These are phyloP conservation scores for Exserohilum turcica DNA, from an alignment of 2,329 filamentous ascomycete genomes.

Conservation along the genomic window DNA sequence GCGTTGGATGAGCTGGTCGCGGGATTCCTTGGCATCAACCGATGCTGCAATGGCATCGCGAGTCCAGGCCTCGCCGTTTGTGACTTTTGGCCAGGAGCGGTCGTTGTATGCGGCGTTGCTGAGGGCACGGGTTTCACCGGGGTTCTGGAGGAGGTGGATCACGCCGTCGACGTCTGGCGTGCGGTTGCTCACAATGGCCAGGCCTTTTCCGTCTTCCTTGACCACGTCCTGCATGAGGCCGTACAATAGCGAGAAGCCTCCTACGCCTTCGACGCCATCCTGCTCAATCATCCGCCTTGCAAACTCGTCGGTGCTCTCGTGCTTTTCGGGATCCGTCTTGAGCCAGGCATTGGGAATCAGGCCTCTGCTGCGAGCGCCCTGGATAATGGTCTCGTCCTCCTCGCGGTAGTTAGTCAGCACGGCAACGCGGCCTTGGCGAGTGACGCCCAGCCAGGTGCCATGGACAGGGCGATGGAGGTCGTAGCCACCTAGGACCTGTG, in stretches of 20 bases:
- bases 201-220: slow-evolving; percentile 22
- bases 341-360: slow-evolving; percentile 66
- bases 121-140: slow-evolving; percentile 61
- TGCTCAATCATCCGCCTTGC: slow-evolving; percentile 60
- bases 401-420: slow-evolving; percentile 70
- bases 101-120: slow-evolving; percentile 67
- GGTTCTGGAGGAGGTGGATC: slow-evolving; percentile 55
- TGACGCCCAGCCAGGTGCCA: slow-evolving; percentile 69
- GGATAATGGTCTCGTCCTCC: slow-evolving; percentile 49
- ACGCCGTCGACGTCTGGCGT: slow-evolving; percentile 59
- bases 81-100: slow-evolving; percentile 65
- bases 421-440: slow-evolving; percentile 63
- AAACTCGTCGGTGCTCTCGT: slow-evolving; percentile 56
- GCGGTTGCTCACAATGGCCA: slow-evolving; percentile 68
- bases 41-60: slow-evolving; percentile 56
- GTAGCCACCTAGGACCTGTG: slow-evolving; percentile 64
- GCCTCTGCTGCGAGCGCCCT: slow-evolving; percentile 59
- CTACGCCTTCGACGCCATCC: slow-evolving; percentile 62
- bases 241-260: slow-evolving; percentile 67
- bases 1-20: slow-evolving; percentile 57
- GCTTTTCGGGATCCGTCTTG: slow-evolving; percentile 44
- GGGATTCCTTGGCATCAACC: slow-evolving; percentile 49
- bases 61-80: slow-evolving; percentile 61
- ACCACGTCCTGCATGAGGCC: slow-evolving; percentile 57
- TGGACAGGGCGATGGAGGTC: slow-evolving; percentile 64